Conservation (phyloP, 2,329 filamentous ascomycete species). For the Sporothrix brunneoviolacea region DNA sequence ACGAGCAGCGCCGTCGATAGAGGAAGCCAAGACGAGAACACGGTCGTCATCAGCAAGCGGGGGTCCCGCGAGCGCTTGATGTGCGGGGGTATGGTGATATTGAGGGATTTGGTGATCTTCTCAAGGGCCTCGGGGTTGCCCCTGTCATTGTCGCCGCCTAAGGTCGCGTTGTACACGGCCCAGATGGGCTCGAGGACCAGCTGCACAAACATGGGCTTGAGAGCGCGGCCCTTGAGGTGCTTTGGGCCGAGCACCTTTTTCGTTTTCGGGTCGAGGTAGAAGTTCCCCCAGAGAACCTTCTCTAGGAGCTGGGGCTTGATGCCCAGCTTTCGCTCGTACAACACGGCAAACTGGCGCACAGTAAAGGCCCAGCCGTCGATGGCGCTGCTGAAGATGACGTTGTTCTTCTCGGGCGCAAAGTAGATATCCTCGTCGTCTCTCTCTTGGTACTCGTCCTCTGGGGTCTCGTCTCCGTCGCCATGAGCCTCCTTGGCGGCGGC, state of each 20-base stretch:
- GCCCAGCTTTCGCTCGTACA: constrained; percentile 95
- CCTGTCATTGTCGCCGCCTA: constrained; percentile 64
- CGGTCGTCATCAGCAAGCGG: constrained; percentile 71
- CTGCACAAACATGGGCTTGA: constrained; percentile 98
- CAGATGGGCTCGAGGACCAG: constrained; percentile 92
- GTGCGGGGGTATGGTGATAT: constrained; percentile 77
- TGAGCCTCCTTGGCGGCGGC: constrained; percentile 46
- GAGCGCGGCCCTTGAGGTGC: constrained; percentile 80
- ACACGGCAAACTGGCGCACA: constrained; percentile 80
- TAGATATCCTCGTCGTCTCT: constrained; percentile 95
- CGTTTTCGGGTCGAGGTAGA: constrained; percentile 92
- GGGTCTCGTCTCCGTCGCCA: constrained; percentile 38
- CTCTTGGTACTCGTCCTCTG: constrained; percentile 71
- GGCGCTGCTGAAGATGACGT: constrained; percentile 97
- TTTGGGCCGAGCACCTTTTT: constrained; percentile 87
- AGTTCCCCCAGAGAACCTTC: constrained; percentile 94
- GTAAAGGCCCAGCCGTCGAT: constrained; percentile 99
- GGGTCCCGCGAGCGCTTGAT: constrained; percentile 78
- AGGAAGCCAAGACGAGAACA: constrained; percentile 87
- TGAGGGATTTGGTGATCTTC: constrained; percentile 90
- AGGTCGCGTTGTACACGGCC: constrained; percentile 90
- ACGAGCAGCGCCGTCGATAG: constrained; percentile 88
- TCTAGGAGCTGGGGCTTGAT: constrained; percentile 85
- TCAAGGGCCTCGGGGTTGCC: constrained; percentile 77
- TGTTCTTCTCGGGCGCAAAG: constrained; percentile 96